Evolutionary conservation across 306 rosid species (phyloP), one percentile per base, ranked within the genome.

Genomic region (Astragalus membranaceus): DNA sequence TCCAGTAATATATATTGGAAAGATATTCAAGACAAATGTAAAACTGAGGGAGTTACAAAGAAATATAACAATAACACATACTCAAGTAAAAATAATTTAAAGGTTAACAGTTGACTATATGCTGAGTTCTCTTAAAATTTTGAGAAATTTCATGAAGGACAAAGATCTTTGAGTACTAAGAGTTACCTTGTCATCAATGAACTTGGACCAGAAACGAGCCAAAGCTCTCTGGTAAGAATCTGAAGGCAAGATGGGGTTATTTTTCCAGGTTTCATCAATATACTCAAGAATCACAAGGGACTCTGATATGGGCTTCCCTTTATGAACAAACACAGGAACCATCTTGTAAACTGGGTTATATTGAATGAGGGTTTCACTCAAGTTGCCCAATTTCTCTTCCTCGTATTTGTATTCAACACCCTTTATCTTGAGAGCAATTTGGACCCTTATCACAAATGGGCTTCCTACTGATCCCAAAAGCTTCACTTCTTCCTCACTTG

Each of bases 131-230:
- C n/a, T n/a, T n/a, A n/a, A n/a, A n/a, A n/a, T n/a, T n/a, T n/a
- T n/a, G n/a, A n/a, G n/a, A n/a, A n/a, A n/a, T n/a, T n/a, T n/a
- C n/a, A n/a, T n/a, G n/a, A n/a, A n/a, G n/a, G n/a, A n/a, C n/a
- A n/a, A n/a, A n/a, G n/a, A n/a, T n/a, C n/a, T n/a, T n/a, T n/a
- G n/a, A n/a, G n/a, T n/a, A n/a, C n/a, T n/a, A n/a, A n/a, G 46
- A 33, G 10, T 29, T 37, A 87, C 95, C 88, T 86, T 86, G 10
- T 85, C 97, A 36, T 88, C 89, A 0, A 88, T 12, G 80, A 86
- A 81, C 48, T 62, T 87, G 23, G 90, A 69, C 96, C 93, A 91
- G 47, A 91, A 91, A 13, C 88, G 88, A 2, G 91, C 82, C 3
- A 23, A 15, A 12, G 97, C 85, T 74, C 72, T 79, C 1, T 77